Evolutionary conservation across 129 eudicot species (phyloP), one percentile per base, ranked within the genome.

Genomic region (Flaveria sonorensis): DNA sequence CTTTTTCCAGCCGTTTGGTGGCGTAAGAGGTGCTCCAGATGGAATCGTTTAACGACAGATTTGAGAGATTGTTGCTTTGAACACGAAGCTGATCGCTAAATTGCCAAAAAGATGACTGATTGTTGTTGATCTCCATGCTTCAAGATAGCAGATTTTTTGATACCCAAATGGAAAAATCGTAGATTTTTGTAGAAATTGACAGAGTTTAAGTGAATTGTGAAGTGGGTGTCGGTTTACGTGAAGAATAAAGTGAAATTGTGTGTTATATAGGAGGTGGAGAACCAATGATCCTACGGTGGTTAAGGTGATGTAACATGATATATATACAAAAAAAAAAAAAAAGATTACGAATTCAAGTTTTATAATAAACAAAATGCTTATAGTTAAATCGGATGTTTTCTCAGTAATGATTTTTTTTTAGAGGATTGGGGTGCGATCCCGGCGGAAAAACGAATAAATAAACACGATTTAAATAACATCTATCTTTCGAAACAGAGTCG

Each of bases 1-100:
- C 83, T 80, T 80, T 80, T 47, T 85, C 92, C 53, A 89, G 82
- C 26, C 87, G 82, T 66, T 87, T 94, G 73, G 92, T 12, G 30
- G 28, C 76, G 85, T 83, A 91, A 0, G 91, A 81, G 23, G 71
- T 86, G 88, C 99, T 88, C 99, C 99, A 95, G 43, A 95, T 95
- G 0, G 99, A 91, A 56, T 95, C 96, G 64, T 89, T 95, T 7
- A 95, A 84, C 3, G 99, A 94, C 1, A 94, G 90, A 50, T 87
- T 81, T 0, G 86, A 77, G 1, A 91, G 79, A 71, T 73, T 84
- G 82, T 82, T 88, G 78, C 81, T 71, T 4, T 91, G 96, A 1
- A 89, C 84, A 52, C 97, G 96, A 57, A 94, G 97, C 47, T 91
- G 91, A 30, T 94, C 99, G 39, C 97, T 94, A 79, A 94, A 94